Evolutionary conservation across 2,329 filamentous ascomycete genomes (phyloP), one percentile per base, ranked within the genome.

Genomic region (Alternaria atra): DNA sequence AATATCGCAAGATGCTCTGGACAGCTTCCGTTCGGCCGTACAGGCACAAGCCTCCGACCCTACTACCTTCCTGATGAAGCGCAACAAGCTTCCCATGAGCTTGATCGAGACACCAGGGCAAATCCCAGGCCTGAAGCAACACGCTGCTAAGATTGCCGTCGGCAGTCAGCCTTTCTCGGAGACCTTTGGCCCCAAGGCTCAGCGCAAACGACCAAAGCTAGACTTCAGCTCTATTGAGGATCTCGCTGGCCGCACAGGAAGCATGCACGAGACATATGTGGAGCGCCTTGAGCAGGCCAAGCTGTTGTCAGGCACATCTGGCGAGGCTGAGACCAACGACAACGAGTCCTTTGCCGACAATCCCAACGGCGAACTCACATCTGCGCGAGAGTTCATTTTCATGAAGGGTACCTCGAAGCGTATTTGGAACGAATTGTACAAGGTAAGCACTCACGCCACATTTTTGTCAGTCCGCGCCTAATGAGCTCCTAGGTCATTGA

Each of bases 21-120:
- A 87, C 44, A 89, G 91, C 2, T 99, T 99, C 82, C 89, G 95
- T 64, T 90, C 94, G 61, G 95, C 95, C 27, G 94, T 99, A 81
- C 92, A 92, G 42, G 93, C 97, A 80, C 91, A 94, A 80, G 90
- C 92, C 53, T 89, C 90, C 17, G 93, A 99, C 75, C 95, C 95
- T 0, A 97, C 97, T 80, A 90, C 91, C 62, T 95, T 97, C 62
- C 87, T 98, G n/a, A 85, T 99, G 66, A 97, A 97, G 84, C 91
- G 91, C 69, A 98, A 98, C 81, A 98, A 98, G 83, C 86, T 99
- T 50, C 95, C 95, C 40, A 94, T 99, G 93, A 94, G 89, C 69
- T 83, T 99, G 78, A 97, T 99, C 75, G 87, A 89, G 63, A 94
- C 98, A 55, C 85, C 90, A 58, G 86, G 89, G 47, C 80, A 80